phyloP scores from a whole-genome alignment of 345 rosid genomes.

The Corchorus olitorius region DNA sequence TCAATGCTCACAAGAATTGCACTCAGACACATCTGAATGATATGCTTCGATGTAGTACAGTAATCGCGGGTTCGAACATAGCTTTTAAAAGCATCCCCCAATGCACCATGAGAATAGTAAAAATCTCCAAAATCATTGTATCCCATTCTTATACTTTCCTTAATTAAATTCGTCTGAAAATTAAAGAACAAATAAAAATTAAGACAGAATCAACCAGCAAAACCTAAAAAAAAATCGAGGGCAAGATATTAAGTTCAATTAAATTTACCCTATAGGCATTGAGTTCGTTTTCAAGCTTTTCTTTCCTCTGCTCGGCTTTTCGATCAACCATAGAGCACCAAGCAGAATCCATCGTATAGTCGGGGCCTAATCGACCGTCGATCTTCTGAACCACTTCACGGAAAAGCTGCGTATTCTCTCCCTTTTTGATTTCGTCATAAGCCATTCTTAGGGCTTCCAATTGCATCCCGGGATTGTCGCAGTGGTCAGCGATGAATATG shows the following conservation, averaged over 20 bases:
- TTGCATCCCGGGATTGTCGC: conserved; percentile 67
- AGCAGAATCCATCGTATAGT: conserved; percentile 55
- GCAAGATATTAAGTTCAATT: background rate
- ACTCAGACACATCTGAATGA: conserved; percentile 92
- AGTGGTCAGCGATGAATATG: conserved; percentile 74
- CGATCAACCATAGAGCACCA: conserved; percentile 87
- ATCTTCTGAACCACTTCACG: conserved; percentile 79
- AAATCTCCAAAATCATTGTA: conserved; percentile 98
- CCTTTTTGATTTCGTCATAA: conserved; percentile 88
- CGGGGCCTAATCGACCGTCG: conserved; percentile 65
- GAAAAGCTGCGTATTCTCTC: conserved; percentile 88
- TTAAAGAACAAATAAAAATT: background rate
- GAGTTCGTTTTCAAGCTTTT: conserved; percentile 88
- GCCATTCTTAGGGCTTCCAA: conserved; percentile 92
- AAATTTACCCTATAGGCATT: conserved; percentile 81
- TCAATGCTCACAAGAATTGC: conserved; percentile 95
- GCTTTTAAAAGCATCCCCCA: conserved; percentile 91
- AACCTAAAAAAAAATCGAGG: background rate
- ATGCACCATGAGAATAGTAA: conserved; percentile 81
- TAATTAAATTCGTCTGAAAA: conserved; percentile 90
- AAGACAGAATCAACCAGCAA: no score
- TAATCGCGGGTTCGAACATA: conserved; percentile 91
- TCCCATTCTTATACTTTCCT: conserved; percentile 98
- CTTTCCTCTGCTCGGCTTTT: conserved; percentile 81
- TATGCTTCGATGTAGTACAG: conserved; percentile 95